Evolutionary conservation across 2,329 filamentous ascomycete genomes (phyloP), one percentile per base, ranked within the genome.

Genomic region (Penicillium sp.): DNA sequence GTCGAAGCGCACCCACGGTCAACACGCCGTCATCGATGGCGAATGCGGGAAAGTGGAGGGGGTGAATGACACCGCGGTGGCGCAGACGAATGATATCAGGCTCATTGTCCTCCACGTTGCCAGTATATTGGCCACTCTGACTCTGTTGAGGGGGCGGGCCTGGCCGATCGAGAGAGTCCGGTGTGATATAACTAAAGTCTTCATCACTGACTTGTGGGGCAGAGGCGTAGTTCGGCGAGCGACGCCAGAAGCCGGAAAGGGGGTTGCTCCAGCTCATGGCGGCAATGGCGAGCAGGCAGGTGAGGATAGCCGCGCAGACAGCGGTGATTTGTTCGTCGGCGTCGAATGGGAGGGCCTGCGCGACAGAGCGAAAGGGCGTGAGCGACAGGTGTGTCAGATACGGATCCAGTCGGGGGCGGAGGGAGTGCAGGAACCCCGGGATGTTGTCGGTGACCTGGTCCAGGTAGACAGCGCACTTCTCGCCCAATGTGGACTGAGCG

Each of bases 21-120:
- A 78, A 60, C 13, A 61, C 60, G 7, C 74, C 75, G 54, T 79
- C 77, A 47, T 72, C 73, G 62, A 80, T 78, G 7, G 76, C 70
- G 56, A 75, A 80, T 18, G 77, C 68, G 4, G 69, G 71, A 59
- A 79, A 79, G 42, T 72, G 69, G 27, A 79, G 63, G 10, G 71
- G 68, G 56, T 77, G 75, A 23, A 68, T 70, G 29, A 67, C 68
- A 44, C 68, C 68, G 46, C 71, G 74, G 58, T 78, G 73, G 48
- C 70, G 72, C 32, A 79, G 66, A 24, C 73, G 61, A 37, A 79
- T 66, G 29, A 73, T 68, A 62, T 79, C 77, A 1, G 77, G 77
- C 21, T 66, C 68, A 21, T 62, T 56, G 5, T 74, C 70, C 26
- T 69, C 65, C 13, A 52, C 55, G 15, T 26, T 42, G 1, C 51